Base-by-base conservation (phyloP, 345 rosid genomes). In the Brassica carinata region DNA sequence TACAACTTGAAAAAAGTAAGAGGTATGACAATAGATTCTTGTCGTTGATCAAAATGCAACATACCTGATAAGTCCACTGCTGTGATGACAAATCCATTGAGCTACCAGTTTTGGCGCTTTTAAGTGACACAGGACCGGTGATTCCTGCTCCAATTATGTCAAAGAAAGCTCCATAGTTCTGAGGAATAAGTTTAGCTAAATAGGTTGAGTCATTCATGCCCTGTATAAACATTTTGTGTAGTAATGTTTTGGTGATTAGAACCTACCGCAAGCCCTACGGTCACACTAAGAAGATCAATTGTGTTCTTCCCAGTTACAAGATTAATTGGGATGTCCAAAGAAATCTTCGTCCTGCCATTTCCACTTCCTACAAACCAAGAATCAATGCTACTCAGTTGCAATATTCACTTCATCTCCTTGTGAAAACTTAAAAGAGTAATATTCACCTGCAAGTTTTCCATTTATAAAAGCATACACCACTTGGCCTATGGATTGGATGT, bases 101-200 rank as follows among this genome's bases (percentile, higher is more conserved):
- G 76, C 77, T 82, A 69, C 91, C 93, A 67, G 84, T 86, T 51
- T 85, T 85, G 38, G 83, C 86, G 26, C 87, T 88, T 82, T 88
- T 85, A 78, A 93, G 80, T 64, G 83, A 87, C 81, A 96, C 97
- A 11, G 99, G 99, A 79, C 98, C 97, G 8, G 91, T 93, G 69
- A 96, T 80, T 76, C 99, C 99, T 1, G 99, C 99, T 30, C 96
- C 96, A 2, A 3, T 5, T 78, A 76, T 75, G 80, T 96, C 98
- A 72, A 75, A 96, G 77, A 93, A 93, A 38, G 98, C 90, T 83
- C 99, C 98, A 58, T 93, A 93, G 69, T 96, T 93, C 99, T 95
- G 96, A 14, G 51, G 67, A 10, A 74, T 15, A 79, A 53, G 36
- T 43, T 43, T 19, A 9, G 26, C 18, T 31, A 18, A 66, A 14